Conservation (phyloP, 768 basidiomycete genomes). For the Amanita molliuscula region DNA sequence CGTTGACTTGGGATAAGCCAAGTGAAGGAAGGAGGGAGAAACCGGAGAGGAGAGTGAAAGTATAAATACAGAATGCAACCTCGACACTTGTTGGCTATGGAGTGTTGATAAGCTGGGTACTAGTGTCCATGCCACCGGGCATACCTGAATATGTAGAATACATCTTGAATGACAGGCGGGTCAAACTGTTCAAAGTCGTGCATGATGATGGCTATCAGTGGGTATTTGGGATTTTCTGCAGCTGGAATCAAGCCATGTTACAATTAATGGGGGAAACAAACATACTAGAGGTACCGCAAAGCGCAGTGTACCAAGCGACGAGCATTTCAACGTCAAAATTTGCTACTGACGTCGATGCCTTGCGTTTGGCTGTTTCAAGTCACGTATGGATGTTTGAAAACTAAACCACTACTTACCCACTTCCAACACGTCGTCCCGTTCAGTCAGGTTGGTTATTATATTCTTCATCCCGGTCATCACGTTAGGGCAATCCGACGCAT, state of each 20-base stretch:
- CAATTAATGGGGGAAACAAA: neutral
- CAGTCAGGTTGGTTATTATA: slow-evolving; percentile 44
- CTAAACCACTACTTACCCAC: slow-evolving; percentile 12
- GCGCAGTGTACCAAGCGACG: slow-evolving; percentile 45
- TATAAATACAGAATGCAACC: slow-evolving; percentile 56
- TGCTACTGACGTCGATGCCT: slow-evolving; percentile 40
- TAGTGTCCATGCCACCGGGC: neutral
- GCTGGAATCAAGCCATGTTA: neutral
- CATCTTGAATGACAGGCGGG: slow-evolving; percentile 47
- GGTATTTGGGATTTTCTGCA: slow-evolving; percentile 11
- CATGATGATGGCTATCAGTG: slow-evolving; percentile 45
- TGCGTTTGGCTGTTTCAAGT: slow-evolving; percentile 30
- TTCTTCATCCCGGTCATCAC: slow-evolving; percentile 42
- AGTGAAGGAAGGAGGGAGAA: slow-evolving; percentile 46
- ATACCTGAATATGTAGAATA: slow-evolving; percentile 66
- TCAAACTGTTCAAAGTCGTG: slow-evolving; percentile 75
- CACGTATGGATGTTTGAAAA: neutral
- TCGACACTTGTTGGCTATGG: slow-evolving; percentile 38
- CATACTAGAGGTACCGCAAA: slow-evolving; percentile 27
- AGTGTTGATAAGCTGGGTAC: slow-evolving; percentile 1
- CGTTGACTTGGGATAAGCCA: slow-evolving; percentile 48
- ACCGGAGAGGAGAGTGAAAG: slow-evolving; percentile 49
- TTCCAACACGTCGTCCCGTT: slow-evolving; percentile 19
- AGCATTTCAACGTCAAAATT: slow-evolving; percentile 54
- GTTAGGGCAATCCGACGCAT: slow-evolving; percentile 48